These are phyloP conservation scores for Miscanthus lutarioriparius DNA, from an alignment of 176 grass and related monocot genomes.

Conservation along the genomic window DNA sequence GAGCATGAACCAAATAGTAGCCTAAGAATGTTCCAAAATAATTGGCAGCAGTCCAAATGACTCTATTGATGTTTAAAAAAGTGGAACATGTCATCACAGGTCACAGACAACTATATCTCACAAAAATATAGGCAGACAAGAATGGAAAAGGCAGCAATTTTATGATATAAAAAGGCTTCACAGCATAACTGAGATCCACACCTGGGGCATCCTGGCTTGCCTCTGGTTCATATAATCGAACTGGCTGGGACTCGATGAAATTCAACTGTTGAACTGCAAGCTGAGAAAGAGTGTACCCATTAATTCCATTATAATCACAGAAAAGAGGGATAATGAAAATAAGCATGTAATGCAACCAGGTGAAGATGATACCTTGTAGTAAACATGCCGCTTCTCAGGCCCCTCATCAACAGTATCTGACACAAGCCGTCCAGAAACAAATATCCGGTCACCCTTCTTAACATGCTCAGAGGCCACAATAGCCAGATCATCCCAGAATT, in stretches of 20 bases:
- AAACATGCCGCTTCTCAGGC: conserved; percentile 59
- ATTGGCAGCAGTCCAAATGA: neutral
- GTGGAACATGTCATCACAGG: neutral
- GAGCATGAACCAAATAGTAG: neutral
- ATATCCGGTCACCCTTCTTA: conserved; percentile 66
- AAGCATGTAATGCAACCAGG: neutral
- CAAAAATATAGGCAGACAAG: neutral
- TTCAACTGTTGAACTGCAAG: conserved; percentile 84
- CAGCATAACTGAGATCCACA: conserved; percentile 32
- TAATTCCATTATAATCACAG: conserved; percentile 13
- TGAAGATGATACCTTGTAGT: conserved; percentile 71
- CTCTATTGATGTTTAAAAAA: neutral
- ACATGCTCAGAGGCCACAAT: conserved; percentile 74
- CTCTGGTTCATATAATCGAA: conserved; percentile 65
- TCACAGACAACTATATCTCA: neutral
- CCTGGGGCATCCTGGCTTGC: conserved; percentile 49
- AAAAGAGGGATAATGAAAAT: conserved; percentile 7
- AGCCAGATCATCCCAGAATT: conserved; percentile 92
- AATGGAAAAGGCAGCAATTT: neutral
- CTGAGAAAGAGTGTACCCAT: conserved; percentile 38
- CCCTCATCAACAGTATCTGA: conserved; percentile 73
- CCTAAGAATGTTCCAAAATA: neutral
- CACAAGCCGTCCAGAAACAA: conserved; percentile 83
- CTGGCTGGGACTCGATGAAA: conserved; percentile 66
- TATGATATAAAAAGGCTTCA: neutral